These are phyloP conservation scores for Cicer yamashitae DNA, from an alignment of 306 rosid species.

Conservation along the genomic window DNA sequence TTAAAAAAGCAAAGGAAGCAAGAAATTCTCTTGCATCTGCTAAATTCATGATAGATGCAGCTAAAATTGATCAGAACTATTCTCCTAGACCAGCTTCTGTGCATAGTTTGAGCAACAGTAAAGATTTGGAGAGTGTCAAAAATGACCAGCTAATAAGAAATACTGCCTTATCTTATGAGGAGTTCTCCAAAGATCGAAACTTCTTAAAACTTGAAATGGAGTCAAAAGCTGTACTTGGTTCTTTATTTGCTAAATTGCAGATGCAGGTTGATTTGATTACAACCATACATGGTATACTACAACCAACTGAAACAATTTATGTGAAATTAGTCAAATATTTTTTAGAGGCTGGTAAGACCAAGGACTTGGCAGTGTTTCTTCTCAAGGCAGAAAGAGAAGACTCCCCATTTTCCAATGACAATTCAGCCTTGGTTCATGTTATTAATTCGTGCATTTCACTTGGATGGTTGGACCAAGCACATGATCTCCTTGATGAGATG, in stretches of 20 bases:
- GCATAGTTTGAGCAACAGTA: conserved; percentile 33
- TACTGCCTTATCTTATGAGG: conserved; percentile 55
- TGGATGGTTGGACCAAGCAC: conserved; percentile 94
- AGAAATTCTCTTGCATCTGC: conserved; percentile 68
- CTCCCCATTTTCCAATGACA: conserved; percentile 73
- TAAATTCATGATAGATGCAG: conserved; percentile 48
- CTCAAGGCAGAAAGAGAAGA: conserved; percentile 71
- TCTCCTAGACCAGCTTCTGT: conserved; percentile 47
- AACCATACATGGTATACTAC: conserved; percentile 71
- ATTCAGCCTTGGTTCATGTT: conserved; percentile 77
- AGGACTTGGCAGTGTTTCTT: conserved; percentile 80
- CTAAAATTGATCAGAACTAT: conserved; percentile 46
- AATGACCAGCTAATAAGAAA: conserved; percentile 27
- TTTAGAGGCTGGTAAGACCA: conserved; percentile 78
- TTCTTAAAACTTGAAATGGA: conserved; percentile 66
- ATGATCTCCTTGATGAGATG: conserved; percentile 90
- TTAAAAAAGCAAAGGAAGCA: conserved; percentile 74
- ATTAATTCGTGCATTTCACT: conserved; percentile 76
- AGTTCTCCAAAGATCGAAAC: conserved; percentile 59
- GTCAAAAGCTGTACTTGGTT: conserved; percentile 59
- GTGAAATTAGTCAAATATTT: conserved; percentile 81
- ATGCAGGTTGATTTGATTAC: conserved; percentile 66
- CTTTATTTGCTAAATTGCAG: conserved; percentile 70
- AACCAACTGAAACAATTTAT: conserved; percentile 75
- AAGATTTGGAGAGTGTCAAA: conserved; percentile 44